These are phyloP conservation scores for Kwoniella dendrophila DNA, from an alignment of 768 basidiomycete genomes.

Conservation along the genomic window DNA sequence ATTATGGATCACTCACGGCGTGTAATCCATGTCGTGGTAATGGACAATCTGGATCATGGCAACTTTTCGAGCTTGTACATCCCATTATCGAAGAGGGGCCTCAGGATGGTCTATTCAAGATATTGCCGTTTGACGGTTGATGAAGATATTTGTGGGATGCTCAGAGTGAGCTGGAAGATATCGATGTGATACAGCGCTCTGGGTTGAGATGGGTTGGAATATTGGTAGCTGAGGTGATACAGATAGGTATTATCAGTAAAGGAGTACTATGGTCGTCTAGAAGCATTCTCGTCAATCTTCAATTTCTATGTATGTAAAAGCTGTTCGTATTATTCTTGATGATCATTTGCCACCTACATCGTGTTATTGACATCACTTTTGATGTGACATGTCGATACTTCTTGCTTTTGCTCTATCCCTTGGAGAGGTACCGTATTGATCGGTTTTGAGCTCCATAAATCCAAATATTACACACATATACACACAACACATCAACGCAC, in stretches of 20 bases:
- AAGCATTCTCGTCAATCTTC: too few species aligned
- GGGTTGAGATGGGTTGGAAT: too few species aligned
- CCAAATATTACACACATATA: slow-evolving; percentile 9
- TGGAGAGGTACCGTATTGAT: neutral
- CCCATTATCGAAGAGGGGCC: neutral
- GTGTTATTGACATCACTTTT: neutral
- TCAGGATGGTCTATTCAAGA: neutral
- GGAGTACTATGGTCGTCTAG: too few species aligned
- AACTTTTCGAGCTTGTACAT: slow-evolving; percentile 1
- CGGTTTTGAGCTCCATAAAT: slow-evolving; percentile 13
- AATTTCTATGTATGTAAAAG: neutral
- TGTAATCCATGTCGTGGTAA: slow-evolving; percentile 2
- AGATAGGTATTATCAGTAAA: too few species aligned
- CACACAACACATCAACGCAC: slow-evolving; percentile 4
- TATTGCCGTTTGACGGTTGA: neutral
- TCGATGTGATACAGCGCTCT: too few species aligned
- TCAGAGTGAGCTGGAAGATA: too few species aligned
- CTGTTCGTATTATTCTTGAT: neutral
- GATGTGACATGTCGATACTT: neutral
- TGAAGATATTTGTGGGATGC: too few species aligned
- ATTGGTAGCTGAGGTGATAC: too few species aligned
- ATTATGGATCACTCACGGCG: neutral
- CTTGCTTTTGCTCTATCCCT: neutral
- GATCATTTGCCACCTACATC: neutral
- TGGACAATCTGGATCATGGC: slow-evolving; percentile 12